These are phyloP conservation scores for Yarrowia keelungensis DNA, from an alignment of 805 yeast genomes.

Conservation along the genomic window DNA sequence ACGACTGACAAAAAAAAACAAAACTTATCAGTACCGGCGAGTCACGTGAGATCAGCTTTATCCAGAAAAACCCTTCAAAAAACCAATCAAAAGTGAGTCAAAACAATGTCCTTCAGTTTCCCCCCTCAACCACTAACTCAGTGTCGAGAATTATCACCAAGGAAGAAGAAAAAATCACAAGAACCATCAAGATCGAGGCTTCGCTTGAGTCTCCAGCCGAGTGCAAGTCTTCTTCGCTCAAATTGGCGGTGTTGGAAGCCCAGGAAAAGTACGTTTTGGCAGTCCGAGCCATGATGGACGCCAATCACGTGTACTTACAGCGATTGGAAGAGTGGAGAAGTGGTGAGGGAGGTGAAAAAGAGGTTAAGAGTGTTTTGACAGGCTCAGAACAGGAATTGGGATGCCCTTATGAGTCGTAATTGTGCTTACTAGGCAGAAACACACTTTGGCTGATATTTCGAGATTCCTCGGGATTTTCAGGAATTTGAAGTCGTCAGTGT, in stretches of 20 bases:
- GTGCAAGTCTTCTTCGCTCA: neutral
- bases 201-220: neutral
- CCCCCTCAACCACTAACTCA: neutral
- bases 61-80: neutral
- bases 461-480: slow-evolving; percentile 1
- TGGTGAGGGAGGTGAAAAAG: neutral
- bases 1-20: neutral
- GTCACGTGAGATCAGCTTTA: neutral
- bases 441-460: neutral
- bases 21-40: neutral
- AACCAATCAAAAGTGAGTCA: neutral
- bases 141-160: slow-evolving; percentile 18
- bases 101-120: too few relatives aligned
- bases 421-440: too few relatives aligned
- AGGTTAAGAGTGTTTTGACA: neutral
- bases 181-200: neutral
- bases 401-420: too few relatives aligned
- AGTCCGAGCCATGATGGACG: slow-evolving; percentile 13
- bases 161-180: slow-evolving; percentile 1
- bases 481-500: fast-evolving
- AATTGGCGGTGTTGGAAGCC: slow-evolving; percentile 7
- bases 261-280: slow-evolving; percentile 19
- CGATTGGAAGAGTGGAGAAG: slow-evolving; percentile 8
- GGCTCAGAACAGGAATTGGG: neutral
- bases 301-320: slow-evolving; percentile 1